Evolutionary conservation across 2,329 filamentous ascomycete genomes (phyloP).

Genomic region (Alternaria ventricosa): DNA sequence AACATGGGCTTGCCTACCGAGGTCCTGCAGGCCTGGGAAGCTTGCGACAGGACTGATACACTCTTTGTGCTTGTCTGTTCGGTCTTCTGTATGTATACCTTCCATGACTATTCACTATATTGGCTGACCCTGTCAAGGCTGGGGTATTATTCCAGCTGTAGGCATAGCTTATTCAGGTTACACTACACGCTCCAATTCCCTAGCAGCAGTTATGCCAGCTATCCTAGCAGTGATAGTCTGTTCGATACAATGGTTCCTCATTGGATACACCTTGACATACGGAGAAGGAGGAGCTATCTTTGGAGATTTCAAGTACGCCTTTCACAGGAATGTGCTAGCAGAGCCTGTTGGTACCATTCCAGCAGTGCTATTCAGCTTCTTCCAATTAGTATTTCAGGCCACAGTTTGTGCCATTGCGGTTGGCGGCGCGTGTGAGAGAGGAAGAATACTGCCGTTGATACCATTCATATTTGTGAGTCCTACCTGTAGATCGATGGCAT

Average conservation of each 20-base stretch:
- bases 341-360: constrained; percentile 59
- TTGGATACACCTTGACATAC: constrained; percentile 59
- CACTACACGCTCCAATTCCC: constrained; percentile 56
- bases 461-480: constrained; percentile 55
- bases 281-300: constrained; percentile 55
- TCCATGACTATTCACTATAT: neutral
- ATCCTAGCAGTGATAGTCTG: constrained; percentile 57
- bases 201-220: constrained; percentile 58
- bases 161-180: constrained; percentile 60
- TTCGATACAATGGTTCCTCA: constrained; percentile 59
- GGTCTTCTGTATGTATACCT: constrained; percentile 51
- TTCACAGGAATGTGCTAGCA: constrained; percentile 55
- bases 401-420: constrained; percentile 61
- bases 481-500: neutral
- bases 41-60: constrained; percentile 61
- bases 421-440: constrained; percentile 58
- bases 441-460: constrained; percentile 54
- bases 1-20: constrained; percentile 35
- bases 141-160: constrained; percentile 60
- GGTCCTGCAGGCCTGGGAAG: constrained; percentile 55
- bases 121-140: constrained; percentile 38
- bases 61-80: constrained; percentile 60
- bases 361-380: constrained; percentile 59
- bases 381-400: constrained; percentile 59
- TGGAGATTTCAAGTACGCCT: constrained; percentile 54